Percentiles rank a stretch among this genome's conserved stretches.
phyloP scores from a whole-genome alignment of 345 rosid genomes.

The Garcia nutans region DNA sequence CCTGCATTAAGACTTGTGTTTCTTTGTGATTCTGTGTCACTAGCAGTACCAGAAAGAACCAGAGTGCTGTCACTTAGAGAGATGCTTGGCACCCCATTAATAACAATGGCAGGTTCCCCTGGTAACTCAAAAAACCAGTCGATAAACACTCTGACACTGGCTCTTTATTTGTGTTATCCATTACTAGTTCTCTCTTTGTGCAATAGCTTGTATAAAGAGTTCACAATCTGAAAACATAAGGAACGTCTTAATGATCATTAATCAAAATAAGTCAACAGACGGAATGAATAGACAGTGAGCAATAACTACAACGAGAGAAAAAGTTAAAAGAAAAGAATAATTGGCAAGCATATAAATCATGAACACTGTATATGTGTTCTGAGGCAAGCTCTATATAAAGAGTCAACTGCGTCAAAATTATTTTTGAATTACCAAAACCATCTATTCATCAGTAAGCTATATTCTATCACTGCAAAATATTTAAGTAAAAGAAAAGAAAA shows the following conservation, averaged over 20 bases:
- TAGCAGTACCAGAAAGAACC: constrained; percentile 14
- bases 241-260: background rate
- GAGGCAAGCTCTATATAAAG: background rate
- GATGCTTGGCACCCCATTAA: constrained; percentile 67
- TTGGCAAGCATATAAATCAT: background rate
- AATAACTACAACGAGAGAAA: background rate
- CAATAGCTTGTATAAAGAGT: background rate
- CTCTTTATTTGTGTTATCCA: background rate
- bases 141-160: constrained; percentile 34
- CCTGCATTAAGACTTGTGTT: constrained; percentile 1
- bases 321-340: background rate
- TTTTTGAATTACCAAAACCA: background rate
- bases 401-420: no score
- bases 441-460: no score
- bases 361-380: background rate
- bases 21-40: constrained; percentile 23
- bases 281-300: background rate
- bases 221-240: background rate
- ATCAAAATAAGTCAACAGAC: background rate
- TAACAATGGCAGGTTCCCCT: constrained; percentile 79
- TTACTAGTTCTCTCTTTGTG: background rate
- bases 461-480: background rate
- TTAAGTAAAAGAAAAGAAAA: background rate
- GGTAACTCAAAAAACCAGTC: constrained; percentile 47
- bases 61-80: constrained; percentile 17